A percentile compares a stretch with the other conserved stretches of the same genome.
phyloP scores from a whole-genome alignment of 2,329 filamentous ascomycete genomes.

The Cladosporium sp. region DNA sequence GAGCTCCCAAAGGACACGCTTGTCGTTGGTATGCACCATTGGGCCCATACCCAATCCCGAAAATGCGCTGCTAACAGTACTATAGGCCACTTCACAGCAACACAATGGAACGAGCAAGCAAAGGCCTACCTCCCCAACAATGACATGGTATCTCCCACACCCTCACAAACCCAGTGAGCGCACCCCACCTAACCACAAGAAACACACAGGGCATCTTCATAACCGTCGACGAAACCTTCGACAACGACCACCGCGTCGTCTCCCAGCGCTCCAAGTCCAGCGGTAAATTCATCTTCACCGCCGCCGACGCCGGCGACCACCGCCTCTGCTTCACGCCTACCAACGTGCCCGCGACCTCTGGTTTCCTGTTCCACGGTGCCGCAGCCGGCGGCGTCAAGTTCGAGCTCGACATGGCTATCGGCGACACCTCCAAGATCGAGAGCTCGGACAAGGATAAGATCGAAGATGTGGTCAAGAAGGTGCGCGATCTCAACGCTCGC shows the following conservation, averaged over 20 bases:
- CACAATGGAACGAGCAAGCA: constrained; percentile 72
- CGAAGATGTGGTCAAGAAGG: constrained; percentile 78
- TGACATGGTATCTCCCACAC: constrained; percentile 39
- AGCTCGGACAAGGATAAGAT: constrained; percentile 92
- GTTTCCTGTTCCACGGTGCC: constrained; percentile 65
- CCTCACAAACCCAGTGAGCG: background rate
- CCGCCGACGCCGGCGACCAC: constrained; percentile 92
- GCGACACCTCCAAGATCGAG: constrained; percentile 90
- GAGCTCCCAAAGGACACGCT: constrained; percentile 96
- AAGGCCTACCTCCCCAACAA: constrained; percentile 68
- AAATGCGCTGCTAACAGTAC: background rate
- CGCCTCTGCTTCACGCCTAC: constrained; percentile 88
- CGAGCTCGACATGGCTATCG: constrained; percentile 85
- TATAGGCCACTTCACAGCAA: constrained; percentile 74
- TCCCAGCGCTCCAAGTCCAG: constrained; percentile 70
- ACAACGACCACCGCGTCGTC: constrained; percentile 95
- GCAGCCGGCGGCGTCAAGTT: constrained; percentile 76
- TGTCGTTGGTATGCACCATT: constrained; percentile 65
- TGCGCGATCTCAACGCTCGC: constrained; percentile 82
- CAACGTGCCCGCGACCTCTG: constrained; percentile 63
- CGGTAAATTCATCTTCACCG: constrained; percentile 92
- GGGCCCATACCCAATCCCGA: background rate
- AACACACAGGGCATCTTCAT: constrained; percentile 67
- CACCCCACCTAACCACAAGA: constrained; percentile 7
- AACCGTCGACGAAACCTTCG: constrained; percentile 93